Evolutionary conservation across 2,329 filamentous ascomycete genomes (phyloP).

Genomic region (Pyricularia pennisetigena): DNA sequence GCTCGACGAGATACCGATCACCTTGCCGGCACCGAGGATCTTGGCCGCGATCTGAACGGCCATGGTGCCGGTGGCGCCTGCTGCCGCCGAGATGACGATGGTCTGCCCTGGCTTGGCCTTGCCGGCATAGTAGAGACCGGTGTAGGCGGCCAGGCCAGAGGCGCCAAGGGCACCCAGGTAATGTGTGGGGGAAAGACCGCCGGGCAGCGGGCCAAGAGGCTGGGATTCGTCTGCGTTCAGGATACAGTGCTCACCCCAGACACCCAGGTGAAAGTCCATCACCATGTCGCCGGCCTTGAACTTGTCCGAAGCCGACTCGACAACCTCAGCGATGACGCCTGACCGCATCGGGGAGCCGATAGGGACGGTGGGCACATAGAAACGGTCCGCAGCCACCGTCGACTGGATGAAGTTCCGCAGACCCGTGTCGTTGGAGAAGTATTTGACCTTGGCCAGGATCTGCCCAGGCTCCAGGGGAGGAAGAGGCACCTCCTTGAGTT

Average conservation of each 20-base stretch:
- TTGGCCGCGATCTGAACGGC: conserved; percentile 43
- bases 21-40: conserved; percentile 31
- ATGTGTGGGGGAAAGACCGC: conserved; percentile 15
- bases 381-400: conserved; percentile 15
- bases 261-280: conserved; percentile 16
- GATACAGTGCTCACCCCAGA: conserved; percentile 17
- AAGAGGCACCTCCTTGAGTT: conserved; percentile 15
- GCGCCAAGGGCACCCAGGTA: conserved; percentile 18
- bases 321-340: conserved; percentile 17
- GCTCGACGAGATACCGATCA: conserved; percentile 41
- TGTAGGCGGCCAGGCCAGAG: conserved; percentile 32
- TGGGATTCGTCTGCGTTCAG: conserved; percentile 12
- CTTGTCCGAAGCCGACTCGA: conserved; percentile 14
- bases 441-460: conserved; percentile 14
- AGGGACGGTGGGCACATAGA: conserved; percentile 16
- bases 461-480: conserved; percentile 15
- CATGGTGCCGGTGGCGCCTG: conserved; percentile 35
- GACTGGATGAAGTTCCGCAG: conserved; percentile 18
- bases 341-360: conserved; percentile 17
- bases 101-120: conserved; percentile 26
- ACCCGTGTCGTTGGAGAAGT: conserved; percentile 21
- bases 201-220: conserved; percentile 13
- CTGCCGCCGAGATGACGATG: conserved; percentile 34
- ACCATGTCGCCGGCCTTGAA: conserved; percentile 15
- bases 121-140: conserved; percentile 28